Conservation (phyloP, 768 basidiomycete genomes). For the Mycena galopus region DNA sequence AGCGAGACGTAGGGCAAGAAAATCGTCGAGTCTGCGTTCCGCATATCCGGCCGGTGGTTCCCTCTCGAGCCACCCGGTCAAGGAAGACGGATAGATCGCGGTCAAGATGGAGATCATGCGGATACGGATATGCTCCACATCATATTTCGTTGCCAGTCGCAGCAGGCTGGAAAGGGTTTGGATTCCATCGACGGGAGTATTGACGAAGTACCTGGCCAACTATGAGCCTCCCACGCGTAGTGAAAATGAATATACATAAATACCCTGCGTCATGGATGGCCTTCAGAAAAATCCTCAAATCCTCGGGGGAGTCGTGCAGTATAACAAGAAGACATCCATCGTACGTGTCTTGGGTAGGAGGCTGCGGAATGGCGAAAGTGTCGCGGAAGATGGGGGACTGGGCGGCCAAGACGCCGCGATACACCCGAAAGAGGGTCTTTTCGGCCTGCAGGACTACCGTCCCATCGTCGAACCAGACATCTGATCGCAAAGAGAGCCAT, state of each 20-base stretch:
- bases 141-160: slow-evolving; percentile 2
- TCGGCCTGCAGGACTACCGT: slow-evolving; percentile 11
- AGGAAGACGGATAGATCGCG: neutral
- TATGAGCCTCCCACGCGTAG: neutral
- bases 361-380: slow-evolving; percentile 18
- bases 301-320: neutral
- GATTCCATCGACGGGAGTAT: neutral
- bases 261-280: slow-evolving; percentile 9
- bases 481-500: neutral
- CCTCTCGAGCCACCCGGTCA: neutral
- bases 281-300: neutral
- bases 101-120: slow-evolving; percentile 6
- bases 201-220: slow-evolving; percentile 1
- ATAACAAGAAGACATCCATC: neutral
- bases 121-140: slow-evolving; percentile 2
- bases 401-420: slow-evolving; percentile 14
- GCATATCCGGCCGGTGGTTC: slow-evolving; percentile 4
- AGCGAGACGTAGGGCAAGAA: slow-evolving; percentile 1
- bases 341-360: neutral
- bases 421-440: slow-evolving; percentile 10
- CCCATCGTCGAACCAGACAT: slow-evolving; percentile 21
- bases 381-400: slow-evolving; percentile 22
- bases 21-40: neutral
- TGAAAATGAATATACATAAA: neutral
- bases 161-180: neutral